Conservation (phyloP, 2,329 filamentous ascomycete species). For the Septoria linicola region DNA sequence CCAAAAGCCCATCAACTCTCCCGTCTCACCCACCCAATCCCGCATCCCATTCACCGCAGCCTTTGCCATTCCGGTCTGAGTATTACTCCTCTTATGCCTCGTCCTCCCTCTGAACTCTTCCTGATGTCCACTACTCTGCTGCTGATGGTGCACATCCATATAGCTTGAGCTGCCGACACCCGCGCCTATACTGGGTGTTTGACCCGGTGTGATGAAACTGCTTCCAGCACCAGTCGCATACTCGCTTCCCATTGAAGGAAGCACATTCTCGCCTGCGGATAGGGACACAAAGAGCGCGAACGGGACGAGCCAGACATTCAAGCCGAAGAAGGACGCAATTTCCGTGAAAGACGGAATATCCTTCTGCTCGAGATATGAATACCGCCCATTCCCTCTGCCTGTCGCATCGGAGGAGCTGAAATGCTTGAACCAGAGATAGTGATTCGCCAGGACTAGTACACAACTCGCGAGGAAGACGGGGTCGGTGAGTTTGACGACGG, state of each 20-base stretch:
- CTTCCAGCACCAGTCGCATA: constrained; percentile 61
- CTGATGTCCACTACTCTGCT: constrained; percentile 46
- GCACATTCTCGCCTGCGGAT: constrained; percentile 89
- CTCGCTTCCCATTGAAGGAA: constrained; percentile 86
- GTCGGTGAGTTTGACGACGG: constrained; percentile 80
- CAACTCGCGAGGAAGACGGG: constrained; percentile 84
- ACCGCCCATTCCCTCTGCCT: constrained; percentile 54
- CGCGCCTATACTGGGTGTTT: constrained; percentile 35
- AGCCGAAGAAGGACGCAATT: constrained; percentile 91
- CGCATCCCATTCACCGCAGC: constrained; percentile 59
- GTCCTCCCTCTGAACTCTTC: constrained; percentile 40
- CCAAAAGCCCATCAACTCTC: constrained; percentile 63
- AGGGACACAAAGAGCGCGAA: constrained; percentile 94
- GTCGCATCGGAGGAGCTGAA: constrained; percentile 64
- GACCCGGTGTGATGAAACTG: constrained; percentile 48
- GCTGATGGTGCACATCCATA: constrained; percentile 7
- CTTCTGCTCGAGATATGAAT: constrained; percentile 40
- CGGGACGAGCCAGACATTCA: constrained; percentile 95
- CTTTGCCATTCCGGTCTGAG: constrained; percentile 55
- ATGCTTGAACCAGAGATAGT: constrained; percentile 94
- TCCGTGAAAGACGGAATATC: constrained; percentile 81
- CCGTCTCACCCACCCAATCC: constrained; percentile 64
- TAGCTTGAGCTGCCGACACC: constrained; percentile 16
- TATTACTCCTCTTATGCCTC: constrained; percentile 53
- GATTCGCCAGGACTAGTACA: constrained; percentile 80